Conservation (phyloP, 164 flowering plant genomes). For the Vitis amurensis region DNA sequence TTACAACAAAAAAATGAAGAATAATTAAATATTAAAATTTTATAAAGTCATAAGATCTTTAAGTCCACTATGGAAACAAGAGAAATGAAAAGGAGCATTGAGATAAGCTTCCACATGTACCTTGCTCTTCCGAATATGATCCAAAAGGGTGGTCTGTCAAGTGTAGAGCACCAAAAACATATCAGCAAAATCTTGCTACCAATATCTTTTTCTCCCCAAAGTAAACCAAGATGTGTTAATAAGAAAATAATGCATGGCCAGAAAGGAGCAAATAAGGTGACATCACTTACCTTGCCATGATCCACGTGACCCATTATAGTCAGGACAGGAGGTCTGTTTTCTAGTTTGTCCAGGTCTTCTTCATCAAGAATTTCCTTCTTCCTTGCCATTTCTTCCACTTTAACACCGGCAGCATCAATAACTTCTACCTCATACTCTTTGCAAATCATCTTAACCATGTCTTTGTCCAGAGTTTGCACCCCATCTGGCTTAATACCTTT, state of each 20-base stretch:
- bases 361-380: conserved; percentile 86
- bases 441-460: conserved; percentile 88
- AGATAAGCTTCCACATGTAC: conserved; percentile 37
- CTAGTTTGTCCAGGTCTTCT: conserved; percentile 82
- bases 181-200: conserved; percentile 17
- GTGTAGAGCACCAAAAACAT: conserved; percentile 18
- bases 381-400: conserved; percentile 81
- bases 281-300: conserved; percentile 79
- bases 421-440: conserved; percentile 82
- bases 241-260: neutral
- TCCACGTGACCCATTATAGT: conserved; percentile 99
- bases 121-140: conserved; percentile 86
- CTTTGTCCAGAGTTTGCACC: conserved; percentile 67
- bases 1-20: too few relatives aligned
- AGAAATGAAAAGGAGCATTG: neutral
- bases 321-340: conserved; percentile 85
- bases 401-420: conserved; percentile 64
- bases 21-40: too few relatives aligned
- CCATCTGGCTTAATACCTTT: conserved; percentile 84
- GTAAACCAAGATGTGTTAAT: neutral
- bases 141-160: conserved; percentile 95
- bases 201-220: neutral
- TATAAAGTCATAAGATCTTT: neutral
- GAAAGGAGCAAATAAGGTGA: neutral
- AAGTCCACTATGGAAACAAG: neutral